Percentiles rank a stretch among this genome's conserved stretches.
Evolutionary conservation across 352 stramenopile genomes (phyloP).

Genomic region (Pythium sp.): DNA sequence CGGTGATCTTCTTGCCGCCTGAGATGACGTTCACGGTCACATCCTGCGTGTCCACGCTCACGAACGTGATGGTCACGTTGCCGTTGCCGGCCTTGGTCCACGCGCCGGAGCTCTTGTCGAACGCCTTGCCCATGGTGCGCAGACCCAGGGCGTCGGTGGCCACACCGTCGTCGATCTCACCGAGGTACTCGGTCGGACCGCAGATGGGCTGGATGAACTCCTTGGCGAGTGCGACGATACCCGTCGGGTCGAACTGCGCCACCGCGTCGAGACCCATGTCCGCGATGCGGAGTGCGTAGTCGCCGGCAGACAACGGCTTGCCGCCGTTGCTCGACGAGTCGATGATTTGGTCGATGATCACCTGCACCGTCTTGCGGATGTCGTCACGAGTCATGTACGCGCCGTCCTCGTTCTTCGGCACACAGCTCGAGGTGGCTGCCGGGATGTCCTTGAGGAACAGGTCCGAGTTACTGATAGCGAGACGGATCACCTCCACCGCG

Average conservation of each 20-base stretch:
- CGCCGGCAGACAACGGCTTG: too few species aligned
- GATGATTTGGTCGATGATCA: slow-evolving; percentile 56
- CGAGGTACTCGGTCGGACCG: slow-evolving; percentile 31
- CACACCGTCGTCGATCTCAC: slow-evolving; percentile 42
- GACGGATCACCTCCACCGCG: too few species aligned
- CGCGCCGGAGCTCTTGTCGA: slow-evolving; percentile 9
- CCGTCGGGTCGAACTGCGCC: slow-evolving; percentile 33
- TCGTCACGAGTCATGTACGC: slow-evolving; percentile 27
- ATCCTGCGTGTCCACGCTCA: too few species aligned
- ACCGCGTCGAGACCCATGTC: slow-evolving; percentile 21
- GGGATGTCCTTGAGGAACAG: slow-evolving; percentile 19
- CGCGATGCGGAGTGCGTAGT: too few species aligned
- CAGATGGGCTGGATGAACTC: slow-evolving; percentile 43
- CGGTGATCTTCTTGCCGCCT: too few species aligned
- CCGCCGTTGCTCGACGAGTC: slow-evolving; percentile 14
- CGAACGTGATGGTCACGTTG: too few species aligned
- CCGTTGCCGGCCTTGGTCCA: too few species aligned
- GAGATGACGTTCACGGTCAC: too few species aligned
- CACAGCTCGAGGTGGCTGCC: slow-evolving; percentile 18
- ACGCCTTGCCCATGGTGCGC: slow-evolving; percentile 35
- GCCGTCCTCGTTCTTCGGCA: slow-evolving; percentile 27
- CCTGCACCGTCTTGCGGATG: slow-evolving; percentile 46
- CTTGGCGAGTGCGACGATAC: slow-evolving; percentile 31
- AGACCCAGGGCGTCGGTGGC: slow-evolving; percentile 41
- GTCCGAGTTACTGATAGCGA: too few species aligned